Percentiles rank a stretch among this genome's conserved stretches.
Evolutionary conservation across 805 yeast species (phyloP).

Genomic region (Nakazawaea wyomingensis): DNA sequence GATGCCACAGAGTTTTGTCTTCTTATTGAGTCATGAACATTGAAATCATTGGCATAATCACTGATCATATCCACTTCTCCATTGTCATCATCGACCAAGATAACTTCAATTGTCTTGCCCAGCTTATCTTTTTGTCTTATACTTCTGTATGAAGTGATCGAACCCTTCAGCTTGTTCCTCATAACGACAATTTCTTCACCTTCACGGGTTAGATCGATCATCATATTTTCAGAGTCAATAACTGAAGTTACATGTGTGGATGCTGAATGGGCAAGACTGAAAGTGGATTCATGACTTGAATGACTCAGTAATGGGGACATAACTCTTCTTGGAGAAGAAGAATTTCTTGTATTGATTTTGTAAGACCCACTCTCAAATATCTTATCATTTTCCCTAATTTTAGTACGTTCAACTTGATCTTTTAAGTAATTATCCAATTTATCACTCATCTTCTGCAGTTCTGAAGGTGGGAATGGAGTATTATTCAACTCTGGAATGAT

Average conservation of each 20-base stretch:
- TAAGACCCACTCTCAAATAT: background rate
- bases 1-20: background rate
- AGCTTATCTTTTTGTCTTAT: background rate
- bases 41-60: constrained; percentile 7
- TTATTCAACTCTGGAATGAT: constrained; percentile 6
- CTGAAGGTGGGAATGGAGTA: background rate
- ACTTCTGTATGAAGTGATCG: constrained; percentile 11
- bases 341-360: background rate
- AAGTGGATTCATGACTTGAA: constrained; percentile 9
- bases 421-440: constrained; percentile 7
- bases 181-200: constrained; percentile 4
- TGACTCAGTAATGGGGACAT: constrained; percentile 8
- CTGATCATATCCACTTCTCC: background rate
- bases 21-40: constrained; percentile 7
- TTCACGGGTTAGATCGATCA: constrained; percentile 11
- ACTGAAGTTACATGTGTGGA: constrained; percentile 6
- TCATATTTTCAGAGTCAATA: background rate
- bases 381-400: background rate
- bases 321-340: background rate
- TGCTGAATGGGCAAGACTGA: constrained; percentile 6
- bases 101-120: constrained; percentile 4
- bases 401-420: constrained; percentile 9
- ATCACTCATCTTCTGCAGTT: constrained; percentile 4
- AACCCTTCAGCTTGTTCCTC: constrained; percentile 8
- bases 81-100: constrained; percentile 7